Percentiles rank a stretch among this genome's conserved stretches.
phyloP scores from a whole-genome alignment of 2,329 filamentous ascomycete species.

The Verticillium isaacii region DNA sequence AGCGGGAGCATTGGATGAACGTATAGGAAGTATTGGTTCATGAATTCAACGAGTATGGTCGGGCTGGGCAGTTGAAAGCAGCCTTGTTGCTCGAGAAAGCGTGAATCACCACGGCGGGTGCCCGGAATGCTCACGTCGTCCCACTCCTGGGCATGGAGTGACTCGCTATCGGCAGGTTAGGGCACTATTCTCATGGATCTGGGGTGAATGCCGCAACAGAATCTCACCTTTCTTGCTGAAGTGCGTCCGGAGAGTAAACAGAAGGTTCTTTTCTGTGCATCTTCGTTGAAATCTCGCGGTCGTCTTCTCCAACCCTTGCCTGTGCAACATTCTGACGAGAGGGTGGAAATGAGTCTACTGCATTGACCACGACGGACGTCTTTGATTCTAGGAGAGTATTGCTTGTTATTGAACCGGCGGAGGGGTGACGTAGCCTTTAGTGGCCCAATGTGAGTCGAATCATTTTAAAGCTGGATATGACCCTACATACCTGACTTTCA shows the following conservation, averaged over 20 bases:
- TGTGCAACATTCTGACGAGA: neutral
- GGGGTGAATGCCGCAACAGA: no score
- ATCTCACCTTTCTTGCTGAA: no score
- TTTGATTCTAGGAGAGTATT: no score
- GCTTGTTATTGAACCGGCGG: no score
- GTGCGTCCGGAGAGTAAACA: no score
- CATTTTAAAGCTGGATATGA: neutral
- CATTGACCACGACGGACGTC: no score
- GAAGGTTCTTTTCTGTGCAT: no score
- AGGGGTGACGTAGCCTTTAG: neutral
- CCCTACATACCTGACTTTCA: neutral
- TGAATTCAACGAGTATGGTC: conserved; percentile 38
- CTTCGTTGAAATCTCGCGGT: no score
- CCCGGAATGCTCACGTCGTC: conserved; percentile 22
- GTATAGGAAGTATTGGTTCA: conserved; percentile 42
- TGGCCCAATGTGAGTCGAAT: neutral
- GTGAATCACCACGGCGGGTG: conserved; percentile 39
- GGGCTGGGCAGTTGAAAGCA: conserved; percentile 40
- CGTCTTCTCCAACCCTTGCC: no score
- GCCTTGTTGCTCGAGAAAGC: conserved; percentile 39
- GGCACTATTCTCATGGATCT: neutral
- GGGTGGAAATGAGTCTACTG: neutral
- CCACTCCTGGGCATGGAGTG: conserved; percentile 19
- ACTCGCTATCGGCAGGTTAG: conserved; percentile 15
- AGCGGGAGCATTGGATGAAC: conserved; percentile 39